These are phyloP conservation scores for Kokia cookei DNA, from an alignment of 441 rosid species.

Conservation along the genomic window DNA sequence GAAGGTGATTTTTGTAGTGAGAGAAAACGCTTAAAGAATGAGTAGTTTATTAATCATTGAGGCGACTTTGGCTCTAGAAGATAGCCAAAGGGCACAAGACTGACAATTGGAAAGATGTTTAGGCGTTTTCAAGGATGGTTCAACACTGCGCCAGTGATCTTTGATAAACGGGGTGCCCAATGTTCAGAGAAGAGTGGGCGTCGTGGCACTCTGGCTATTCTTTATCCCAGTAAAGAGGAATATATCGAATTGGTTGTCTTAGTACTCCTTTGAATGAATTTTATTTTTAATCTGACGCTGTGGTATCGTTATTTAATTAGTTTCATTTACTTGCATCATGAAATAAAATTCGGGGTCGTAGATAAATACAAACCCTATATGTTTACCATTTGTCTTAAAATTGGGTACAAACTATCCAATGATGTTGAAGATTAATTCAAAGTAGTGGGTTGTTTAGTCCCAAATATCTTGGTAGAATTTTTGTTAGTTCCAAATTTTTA, in stretches of 20 bases:
- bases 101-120: not conserved
- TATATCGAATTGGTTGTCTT: too few relatives aligned
- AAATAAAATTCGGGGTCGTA: too few relatives aligned
- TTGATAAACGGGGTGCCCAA: not conserved
- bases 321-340: too few relatives aligned
- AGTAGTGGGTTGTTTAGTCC: too few relatives aligned
- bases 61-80: slow-evolving; percentile 15
- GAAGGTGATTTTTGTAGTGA: not conserved
- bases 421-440: too few relatives aligned
- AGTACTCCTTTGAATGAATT: too few relatives aligned
- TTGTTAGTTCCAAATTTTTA: too few relatives aligned
- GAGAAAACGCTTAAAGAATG: not conserved
- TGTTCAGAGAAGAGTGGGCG: not conserved
- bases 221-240: too few relatives aligned
- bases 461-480: too few relatives aligned
- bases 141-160: not conserved
- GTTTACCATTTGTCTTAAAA: not conserved
- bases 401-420: not conserved
- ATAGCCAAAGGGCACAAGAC: slow-evolving; percentile 18
- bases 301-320: too few relatives aligned
- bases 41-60: slow-evolving; percentile 6
- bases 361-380: too few relatives aligned
- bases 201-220: not conserved
- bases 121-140: not conserved
- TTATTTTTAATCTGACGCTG: too few relatives aligned